Percentiles rank a stretch among this genome's conserved stretches.
Conservation (phyloP, 345 rosid species). For the Psidium guajava region DNA sequence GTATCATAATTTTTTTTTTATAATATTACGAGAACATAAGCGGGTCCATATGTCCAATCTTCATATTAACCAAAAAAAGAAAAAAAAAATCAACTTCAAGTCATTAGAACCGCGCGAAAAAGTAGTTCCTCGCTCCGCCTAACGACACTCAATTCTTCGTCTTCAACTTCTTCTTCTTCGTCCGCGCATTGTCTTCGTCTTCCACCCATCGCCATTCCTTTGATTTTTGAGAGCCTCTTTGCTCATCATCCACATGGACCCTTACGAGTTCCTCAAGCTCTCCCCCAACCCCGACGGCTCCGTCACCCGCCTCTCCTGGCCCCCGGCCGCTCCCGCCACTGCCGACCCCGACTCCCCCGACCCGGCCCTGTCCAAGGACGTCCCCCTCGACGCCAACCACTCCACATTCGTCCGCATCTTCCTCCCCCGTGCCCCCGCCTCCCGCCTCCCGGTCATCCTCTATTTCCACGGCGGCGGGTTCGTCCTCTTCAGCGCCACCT, state of each 20-base stretch:
- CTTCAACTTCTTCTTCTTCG: not conserved
- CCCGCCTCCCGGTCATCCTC: constrained; percentile 52
- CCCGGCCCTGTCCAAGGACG: constrained; percentile 36
- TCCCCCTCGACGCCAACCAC: constrained; percentile 31
- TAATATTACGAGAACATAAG: too few species aligned
- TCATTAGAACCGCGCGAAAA: not conserved
- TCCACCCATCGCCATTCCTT: too few species aligned
- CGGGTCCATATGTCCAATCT: not conserved
- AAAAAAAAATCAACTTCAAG: not conserved
- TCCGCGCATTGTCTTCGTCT: too few species aligned
- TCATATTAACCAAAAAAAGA: not conserved
- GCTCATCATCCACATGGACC: constrained; percentile 15
- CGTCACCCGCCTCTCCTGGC: constrained; percentile 29
- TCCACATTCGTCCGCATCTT: constrained; percentile 36
- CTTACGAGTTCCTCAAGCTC: constrained; percentile 43
- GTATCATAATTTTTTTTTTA: too few species aligned
- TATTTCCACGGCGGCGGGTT: constrained; percentile 82
- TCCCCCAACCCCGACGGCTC: constrained; percentile 56
- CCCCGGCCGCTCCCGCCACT: constrained; percentile 28
- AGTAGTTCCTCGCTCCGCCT: not conserved
- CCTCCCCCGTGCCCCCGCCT: constrained; percentile 23
- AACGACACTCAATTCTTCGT: not conserved
- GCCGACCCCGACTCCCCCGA: constrained; percentile 11
- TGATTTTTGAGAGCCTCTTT: too few species aligned
- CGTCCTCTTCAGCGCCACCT: constrained; percentile 33